phyloP scores from a whole-genome alignment of 164 flowering plant genomes.

The Magnolia officinalis region DNA sequence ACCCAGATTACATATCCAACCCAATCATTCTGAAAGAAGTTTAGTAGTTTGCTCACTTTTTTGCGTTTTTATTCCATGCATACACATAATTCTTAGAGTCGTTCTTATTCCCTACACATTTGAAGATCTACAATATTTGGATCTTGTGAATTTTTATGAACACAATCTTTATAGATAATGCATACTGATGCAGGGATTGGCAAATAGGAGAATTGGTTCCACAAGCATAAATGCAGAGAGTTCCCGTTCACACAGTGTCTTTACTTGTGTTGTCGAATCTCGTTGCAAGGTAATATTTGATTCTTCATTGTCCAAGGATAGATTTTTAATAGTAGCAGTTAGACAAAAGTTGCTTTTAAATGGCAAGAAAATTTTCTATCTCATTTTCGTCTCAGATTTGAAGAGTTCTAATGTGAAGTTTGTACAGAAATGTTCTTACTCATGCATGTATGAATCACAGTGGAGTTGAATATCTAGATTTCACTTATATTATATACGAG shows the following conservation, averaged over 20 bases:
- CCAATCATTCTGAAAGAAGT: too few species aligned
- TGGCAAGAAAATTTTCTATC: not conserved
- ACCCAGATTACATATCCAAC: too few species aligned
- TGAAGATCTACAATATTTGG: not conserved
- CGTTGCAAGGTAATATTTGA: slow-evolving; percentile 71
- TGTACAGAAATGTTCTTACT: too few species aligned
- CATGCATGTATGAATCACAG: too few species aligned
- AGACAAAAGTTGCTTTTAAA: not conserved
- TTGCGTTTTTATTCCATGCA: too few species aligned
- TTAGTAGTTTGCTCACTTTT: too few species aligned
- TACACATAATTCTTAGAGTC: too few species aligned
- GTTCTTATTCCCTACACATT: not conserved
- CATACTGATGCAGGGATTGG: slow-evolving; percentile 58
- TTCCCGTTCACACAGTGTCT: slow-evolving; percentile 97
- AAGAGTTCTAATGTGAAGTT: too few species aligned
- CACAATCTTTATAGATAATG: slow-evolving; percentile 4
- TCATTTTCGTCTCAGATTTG: too few species aligned
- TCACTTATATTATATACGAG: too few species aligned
- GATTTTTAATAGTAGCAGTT: not conserved
- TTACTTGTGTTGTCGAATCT: slow-evolving; percentile 93
- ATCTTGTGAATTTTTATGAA: not conserved
- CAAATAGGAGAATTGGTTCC: slow-evolving; percentile 83
- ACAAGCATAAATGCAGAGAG: slow-evolving; percentile 94
- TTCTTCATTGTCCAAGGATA: not conserved
- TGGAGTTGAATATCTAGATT: too few species aligned